A percentile compares a stretch with the other conserved stretches of the same genome.
phyloP scores from a whole-genome alignment of 2,329 filamentous ascomycete genomes.

The Colletotrichum euphorbiae region DNA sequence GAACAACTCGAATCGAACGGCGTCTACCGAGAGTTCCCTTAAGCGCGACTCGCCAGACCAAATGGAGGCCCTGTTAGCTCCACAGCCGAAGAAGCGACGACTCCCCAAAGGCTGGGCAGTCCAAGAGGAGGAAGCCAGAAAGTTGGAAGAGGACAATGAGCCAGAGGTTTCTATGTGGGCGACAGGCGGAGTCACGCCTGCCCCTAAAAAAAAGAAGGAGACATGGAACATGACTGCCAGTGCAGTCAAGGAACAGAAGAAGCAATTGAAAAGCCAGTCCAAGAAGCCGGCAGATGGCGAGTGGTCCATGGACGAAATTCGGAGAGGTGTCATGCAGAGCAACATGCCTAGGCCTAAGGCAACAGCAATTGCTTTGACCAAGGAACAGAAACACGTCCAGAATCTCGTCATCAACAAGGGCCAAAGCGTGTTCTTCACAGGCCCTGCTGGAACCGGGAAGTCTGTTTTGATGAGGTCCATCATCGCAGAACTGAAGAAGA shows the following conservation, averaged over 20 bases:
- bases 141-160: slow-evolving; percentile 49
- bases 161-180: slow-evolving; percentile 16
- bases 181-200: slow-evolving; percentile 44
- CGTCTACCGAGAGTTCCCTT: slow-evolving; percentile 43
- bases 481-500: slow-evolving; percentile 82
- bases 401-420: slow-evolving; percentile 82
- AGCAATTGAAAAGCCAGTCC: slow-evolving; percentile 74
- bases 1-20: slow-evolving; percentile 39
- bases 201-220: slow-evolving; percentile 48
- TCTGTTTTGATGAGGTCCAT: slow-evolving; percentile 95
- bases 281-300: slow-evolving; percentile 60
- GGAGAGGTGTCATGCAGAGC: slow-evolving; percentile 55
- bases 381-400: slow-evolving; percentile 87
- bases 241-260: slow-evolving; percentile 81
- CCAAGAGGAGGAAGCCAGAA: slow-evolving; percentile 42
- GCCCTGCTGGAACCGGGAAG: slow-evolving; percentile 96
- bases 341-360: slow-evolving; percentile 53
- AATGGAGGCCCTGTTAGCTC: slow-evolving; percentile 46
- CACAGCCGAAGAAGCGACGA: slow-evolving; percentile 69
- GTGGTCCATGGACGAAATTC: slow-evolving; percentile 57
- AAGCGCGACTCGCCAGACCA: slow-evolving; percentile 59
- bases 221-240: slow-evolving; percentile 82
- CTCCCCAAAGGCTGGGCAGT: slow-evolving; percentile 65
- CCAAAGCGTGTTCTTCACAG: slow-evolving; percentile 97
- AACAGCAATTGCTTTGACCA: slow-evolving; percentile 76